Base-by-base conservation (phyloP, 768 basidiomycete species). In the Sarcodon aspratus region DNA sequence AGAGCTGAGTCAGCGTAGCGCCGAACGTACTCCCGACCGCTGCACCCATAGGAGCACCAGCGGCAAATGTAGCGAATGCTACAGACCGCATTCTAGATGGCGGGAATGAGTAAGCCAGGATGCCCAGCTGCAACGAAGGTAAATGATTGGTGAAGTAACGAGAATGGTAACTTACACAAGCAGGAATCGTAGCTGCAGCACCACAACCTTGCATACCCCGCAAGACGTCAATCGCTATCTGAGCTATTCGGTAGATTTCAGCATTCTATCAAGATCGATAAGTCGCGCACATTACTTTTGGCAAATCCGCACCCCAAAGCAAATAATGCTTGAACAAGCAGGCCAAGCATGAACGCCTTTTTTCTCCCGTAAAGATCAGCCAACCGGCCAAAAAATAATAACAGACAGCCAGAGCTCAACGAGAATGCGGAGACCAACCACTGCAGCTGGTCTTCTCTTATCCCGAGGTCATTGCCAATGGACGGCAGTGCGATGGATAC, bases 181-280 rank as follows among this genome's bases (percentile, higher is more conserved):
- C 76, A 5, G 88, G 88, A 12, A 89, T 77, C 5, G 74, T 73
- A 0, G 87, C 88, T 0, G 89, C 85, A 0, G 74, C 74, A 1
- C 88, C 92, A n/a, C 84, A 66, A 2, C 92, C 92, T 54, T 91
- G 85, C 13, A 90, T 61, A 0, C 75, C 93, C 50, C 93, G 73
- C 11, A 92, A 69, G 12, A 93, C 63, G 52, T 81, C 76, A 35
- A 96, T 65, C 0, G 75, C 73, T 7, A 82, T 61, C 7, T 73
- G 69, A 55, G 77, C 82, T 83, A 44, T n/a, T 11, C 21, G n/a
- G 51, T 11, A 21, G 12, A 5, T 44, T 27, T 33, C 10, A 21
- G 12, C n/a, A 32, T n/a, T 27, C 4, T 17, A 27, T 9, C 21
- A 12, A 9, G 17, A 47, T 32, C 2, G 10, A 15, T 34, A 4